Evolutionary conservation across 2,329 filamentous ascomycete genomes (phyloP), one percentile per base, ranked within the genome.

Genomic region (Ascochyta rabiei): DNA sequence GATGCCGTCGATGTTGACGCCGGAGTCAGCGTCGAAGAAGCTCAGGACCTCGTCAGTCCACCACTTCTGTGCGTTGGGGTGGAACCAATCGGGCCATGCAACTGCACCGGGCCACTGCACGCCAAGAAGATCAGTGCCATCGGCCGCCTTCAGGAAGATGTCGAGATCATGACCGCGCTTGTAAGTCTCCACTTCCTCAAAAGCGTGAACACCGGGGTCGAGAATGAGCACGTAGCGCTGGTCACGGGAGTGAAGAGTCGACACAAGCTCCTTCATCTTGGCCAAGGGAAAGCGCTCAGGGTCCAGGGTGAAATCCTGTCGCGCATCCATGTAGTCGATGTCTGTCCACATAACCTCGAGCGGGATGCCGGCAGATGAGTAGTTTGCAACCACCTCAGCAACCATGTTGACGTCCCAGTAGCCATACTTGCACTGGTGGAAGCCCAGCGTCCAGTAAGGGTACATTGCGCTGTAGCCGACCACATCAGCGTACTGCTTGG

Each of bases 221-320:
- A 93, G 88, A 85, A 95, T 95, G 41, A 93, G 76, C 26, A 91
- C 82, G 60, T 90, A 90, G 41, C 89, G 82, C 69, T 91, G 89
- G 37, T 89, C 75, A 51, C 86, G 82, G 6, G 76, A 71, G 65
- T 92, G 89, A 0, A 95, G 80, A 19, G 88, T 84, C 31, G 82
- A 77, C 19, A 89, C 86, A 1, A 92, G 75, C 61, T 88, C 82
- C 33, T 84, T 85, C 78, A 91, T 83, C 70, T 82, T 81, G 0
- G 79, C 51, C 6, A 89, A 67, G 0, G 87, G 83, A 67, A 87
- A 90, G 28, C 87, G 78, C 2, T 86, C 79, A 0, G 85, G 82
- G 57, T 90, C 88, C 0, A 86, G 75, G 0, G 86, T 86, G 68
- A 90, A 90, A 41, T 89, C 80, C 30, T 81, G 75, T 56, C 86